Conservation (phyloP, 225 moss, liverwort and hornwort species). For the Pleurozium schreberi region DNA sequence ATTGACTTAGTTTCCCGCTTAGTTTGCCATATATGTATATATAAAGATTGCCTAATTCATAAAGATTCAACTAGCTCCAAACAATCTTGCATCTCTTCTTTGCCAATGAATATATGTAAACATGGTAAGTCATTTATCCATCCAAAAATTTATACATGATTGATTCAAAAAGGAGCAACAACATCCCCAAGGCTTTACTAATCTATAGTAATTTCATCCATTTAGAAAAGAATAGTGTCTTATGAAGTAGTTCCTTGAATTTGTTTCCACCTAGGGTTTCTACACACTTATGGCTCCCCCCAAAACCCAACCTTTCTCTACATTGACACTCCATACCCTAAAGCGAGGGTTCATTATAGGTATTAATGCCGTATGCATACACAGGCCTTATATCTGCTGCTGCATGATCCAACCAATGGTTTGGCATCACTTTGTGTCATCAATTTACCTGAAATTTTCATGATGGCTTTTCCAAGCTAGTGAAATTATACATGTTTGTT, state of each 20-base stretch:
- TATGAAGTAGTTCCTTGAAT: neutral
- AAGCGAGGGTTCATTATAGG: neutral
- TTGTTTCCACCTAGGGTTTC: neutral
- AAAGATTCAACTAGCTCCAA: no score
- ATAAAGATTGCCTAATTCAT: no score
- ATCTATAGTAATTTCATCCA: no score
- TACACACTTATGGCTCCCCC: neutral
- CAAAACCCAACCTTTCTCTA: neutral
- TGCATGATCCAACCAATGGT: neutral
- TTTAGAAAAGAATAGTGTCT: neutral
- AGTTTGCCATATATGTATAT: no score
- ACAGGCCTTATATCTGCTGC: no score
- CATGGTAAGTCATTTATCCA: neutral
- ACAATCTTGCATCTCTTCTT: no score
- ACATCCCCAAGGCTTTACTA: neutral
- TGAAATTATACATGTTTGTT: neutral
- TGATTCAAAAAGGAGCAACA: neutral
- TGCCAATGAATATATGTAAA: no score
- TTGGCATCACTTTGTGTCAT: neutral
- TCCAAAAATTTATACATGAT: neutral
- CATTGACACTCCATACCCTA: accelerated
- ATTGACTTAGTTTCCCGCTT: no score
- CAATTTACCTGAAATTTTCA: neutral
- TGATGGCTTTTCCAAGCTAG: neutral
- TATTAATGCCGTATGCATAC: neutral